Conservation (phyloP, 805 yeast genomes). For the Hanseniaspora osmophila region DNA sequence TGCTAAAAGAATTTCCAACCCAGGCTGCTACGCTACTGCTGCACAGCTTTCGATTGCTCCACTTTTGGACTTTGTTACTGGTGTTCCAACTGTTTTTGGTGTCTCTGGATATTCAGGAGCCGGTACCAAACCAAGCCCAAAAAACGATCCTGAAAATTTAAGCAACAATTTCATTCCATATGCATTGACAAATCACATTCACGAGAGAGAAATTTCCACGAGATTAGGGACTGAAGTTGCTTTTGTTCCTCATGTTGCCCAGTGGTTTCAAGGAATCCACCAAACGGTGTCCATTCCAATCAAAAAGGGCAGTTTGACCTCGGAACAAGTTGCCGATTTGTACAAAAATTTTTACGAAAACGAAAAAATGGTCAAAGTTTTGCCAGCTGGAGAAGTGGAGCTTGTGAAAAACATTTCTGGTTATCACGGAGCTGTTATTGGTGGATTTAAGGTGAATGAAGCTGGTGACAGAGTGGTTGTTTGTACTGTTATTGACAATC, state of each 20-base stretch:
- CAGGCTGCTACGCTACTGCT: constrained; percentile 99
- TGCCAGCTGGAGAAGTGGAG: constrained; percentile 72
- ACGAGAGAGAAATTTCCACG: constrained; percentile 80
- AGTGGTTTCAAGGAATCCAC: constrained; percentile 97
- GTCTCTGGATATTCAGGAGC: constrained; percentile 98
- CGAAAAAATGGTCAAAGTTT: constrained; percentile 68
- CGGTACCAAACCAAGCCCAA: constrained; percentile 96
- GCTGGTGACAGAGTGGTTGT: constrained; percentile 82
- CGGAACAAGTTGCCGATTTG: constrained; percentile 61
- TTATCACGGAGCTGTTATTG: constrained; percentile 87
- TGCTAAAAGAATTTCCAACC: constrained; percentile 81
- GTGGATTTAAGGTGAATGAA: constrained; percentile 89
- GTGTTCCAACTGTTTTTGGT: constrained; percentile 80
- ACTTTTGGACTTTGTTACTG: constrained; percentile 48
- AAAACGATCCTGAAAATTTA: constrained; percentile 69
- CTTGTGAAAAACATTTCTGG: constrained; percentile 82
- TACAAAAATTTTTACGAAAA: constrained; percentile 81
- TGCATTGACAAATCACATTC: constrained; percentile 91
- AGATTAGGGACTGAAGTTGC: constrained; percentile 71
- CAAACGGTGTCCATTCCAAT: constrained; percentile 86
- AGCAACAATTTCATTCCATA: constrained; percentile 83
- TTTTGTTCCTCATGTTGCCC: constrained; percentile 94
- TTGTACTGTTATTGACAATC: constrained; percentile 89
- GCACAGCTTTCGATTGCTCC: constrained; percentile 91
- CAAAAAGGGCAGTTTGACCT: constrained; percentile 52